Base-by-base conservation (phyloP, 805 yeast species). In the Grigorovia yakushimaensis region DNA sequence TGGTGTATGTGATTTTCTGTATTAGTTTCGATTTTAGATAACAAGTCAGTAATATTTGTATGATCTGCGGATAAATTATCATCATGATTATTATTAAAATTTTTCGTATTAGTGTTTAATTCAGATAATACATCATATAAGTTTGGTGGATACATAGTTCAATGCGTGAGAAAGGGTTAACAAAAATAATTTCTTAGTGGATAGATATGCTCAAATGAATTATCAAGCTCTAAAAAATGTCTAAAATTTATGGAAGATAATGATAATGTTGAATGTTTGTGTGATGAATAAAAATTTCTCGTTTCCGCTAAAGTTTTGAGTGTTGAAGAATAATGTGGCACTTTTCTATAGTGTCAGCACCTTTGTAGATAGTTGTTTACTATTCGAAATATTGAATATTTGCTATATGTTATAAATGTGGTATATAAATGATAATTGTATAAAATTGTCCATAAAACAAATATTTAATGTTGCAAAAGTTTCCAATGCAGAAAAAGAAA, bases 51-150 rank as follows among this genome's bases (percentile, higher is more conserved):
- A 33, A n/a, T 17, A n/a, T 15, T 33, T 33, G 37, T 15, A 33
- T 33, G 13, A 15, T 3, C 37, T 2, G 17, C 7, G 3, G 37
- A 33, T 11, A 33, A 13, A 33, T 33, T 15, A 11, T 33, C 37
- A 3, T 33, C 37, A 13, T 15, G 11, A 33, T 13, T 15, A 33
- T 33, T 33, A 33, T 33, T 9, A 33, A 4, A 33, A 15, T 33
- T 33, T 33, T 33, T 33, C 4, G n/a, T 9, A 33, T 33, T 3
- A n/a, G 17, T n/a, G n/a, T 47, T 40, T 18, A 43, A 17, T 41
- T 44, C 50, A 5, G 51, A 43, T 10, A 49, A 23, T 2, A 49
- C 24, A 44, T 49, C 51, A 39, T 49, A 46, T 17, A 49, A 36
- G 19, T 46, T 49, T 24, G 51, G 51, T 33, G 37, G 37, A 15